These are phyloP conservation scores for Ophiostoma triangulosporum DNA, from an alignment of 2,329 filamentous ascomycete genomes.

Conservation along the genomic window DNA sequence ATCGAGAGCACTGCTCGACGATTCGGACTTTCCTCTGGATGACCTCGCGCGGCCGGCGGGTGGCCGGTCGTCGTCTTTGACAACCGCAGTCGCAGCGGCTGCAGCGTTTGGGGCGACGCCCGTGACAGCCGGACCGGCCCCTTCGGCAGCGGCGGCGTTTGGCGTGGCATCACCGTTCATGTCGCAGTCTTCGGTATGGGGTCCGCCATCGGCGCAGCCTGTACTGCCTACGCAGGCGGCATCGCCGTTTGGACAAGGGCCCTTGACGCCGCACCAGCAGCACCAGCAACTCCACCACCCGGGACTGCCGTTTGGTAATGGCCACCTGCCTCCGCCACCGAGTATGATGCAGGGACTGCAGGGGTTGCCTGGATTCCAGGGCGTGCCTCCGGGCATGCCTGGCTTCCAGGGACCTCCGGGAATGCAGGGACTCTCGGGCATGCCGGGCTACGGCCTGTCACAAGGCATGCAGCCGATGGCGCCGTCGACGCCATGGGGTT, in stretches of 20 bases:
- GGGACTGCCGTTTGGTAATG: not conserved
- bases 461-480: not conserved
- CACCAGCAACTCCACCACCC: slow-evolving; percentile 1
- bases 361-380: not conserved
- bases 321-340: not conserved
- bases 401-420: not conserved
- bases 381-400: not conserved
- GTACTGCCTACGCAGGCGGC: not conserved
- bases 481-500: not conserved
- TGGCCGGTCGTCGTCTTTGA: slow-evolving; percentile 18
- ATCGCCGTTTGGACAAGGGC: not conserved
- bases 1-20: slow-evolving; percentile 75
- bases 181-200: slow-evolving; percentile 10
- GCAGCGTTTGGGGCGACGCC: slow-evolving; percentile 13
- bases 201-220: not conserved
- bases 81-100: slow-evolving; percentile 8
- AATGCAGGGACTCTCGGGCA: not conserved
- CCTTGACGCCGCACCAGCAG: not conserved
- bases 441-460: not conserved
- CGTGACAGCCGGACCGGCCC: not conserved
- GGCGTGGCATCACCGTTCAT: slow-evolving; percentile 9
- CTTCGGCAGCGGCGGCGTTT: not conserved
- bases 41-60: not conserved
- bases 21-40: slow-evolving; percentile 22
- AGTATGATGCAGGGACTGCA: not conserved